Conservation (phyloP, 2,329 filamentous ascomycete genomes). For the Aspergillus tamarii region DNA sequence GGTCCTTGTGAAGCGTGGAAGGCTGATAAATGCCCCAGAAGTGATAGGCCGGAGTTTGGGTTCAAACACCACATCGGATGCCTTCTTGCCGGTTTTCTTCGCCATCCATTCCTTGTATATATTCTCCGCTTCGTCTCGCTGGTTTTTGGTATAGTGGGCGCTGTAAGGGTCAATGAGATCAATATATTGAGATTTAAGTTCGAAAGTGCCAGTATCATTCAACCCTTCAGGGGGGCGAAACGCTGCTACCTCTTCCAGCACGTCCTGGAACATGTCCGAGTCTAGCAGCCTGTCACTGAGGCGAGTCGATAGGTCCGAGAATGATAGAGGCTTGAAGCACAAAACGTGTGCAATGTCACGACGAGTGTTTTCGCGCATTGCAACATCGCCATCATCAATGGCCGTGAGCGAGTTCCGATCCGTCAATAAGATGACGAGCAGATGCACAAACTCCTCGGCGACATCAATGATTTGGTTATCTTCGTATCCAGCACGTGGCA, state of each 20-base stretch:
- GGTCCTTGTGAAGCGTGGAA: conserved; percentile 80
- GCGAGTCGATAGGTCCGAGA: conserved; percentile 85
- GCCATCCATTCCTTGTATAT: conserved; percentile 86
- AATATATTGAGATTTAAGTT: conserved; percentile 82
- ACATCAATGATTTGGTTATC: conserved; percentile 88
- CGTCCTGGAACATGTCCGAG: conserved; percentile 80
- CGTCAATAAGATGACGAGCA: conserved; percentile 86
- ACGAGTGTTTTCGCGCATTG: conserved; percentile 73
- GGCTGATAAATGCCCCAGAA: conserved; percentile 73
- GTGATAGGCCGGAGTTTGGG: conserved; percentile 77
- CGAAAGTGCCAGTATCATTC: conserved; percentile 90
- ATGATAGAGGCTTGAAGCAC: conserved; percentile 94
- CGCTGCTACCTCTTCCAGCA: conserved; percentile 83
- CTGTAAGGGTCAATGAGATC: conserved; percentile 94
- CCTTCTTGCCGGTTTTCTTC: conserved; percentile 79
- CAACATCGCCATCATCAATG: conserved; percentile 41
- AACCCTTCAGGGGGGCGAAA: conserved; percentile 91
- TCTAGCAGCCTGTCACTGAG: conserved; percentile 89
- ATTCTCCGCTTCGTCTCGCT: conserved; percentile 90
- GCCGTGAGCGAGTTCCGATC: conserved; percentile 75
- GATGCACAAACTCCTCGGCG: conserved; percentile 92
- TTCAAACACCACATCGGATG: conserved; percentile 87
- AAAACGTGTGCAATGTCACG: conserved; percentile 91
- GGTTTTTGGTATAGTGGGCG: conserved; percentile 94
- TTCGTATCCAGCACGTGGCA: conserved; percentile 75